phyloP scores from a whole-genome alignment of 2,329 filamentous ascomycete species.

The Pyrenochaeta sp. region DNA sequence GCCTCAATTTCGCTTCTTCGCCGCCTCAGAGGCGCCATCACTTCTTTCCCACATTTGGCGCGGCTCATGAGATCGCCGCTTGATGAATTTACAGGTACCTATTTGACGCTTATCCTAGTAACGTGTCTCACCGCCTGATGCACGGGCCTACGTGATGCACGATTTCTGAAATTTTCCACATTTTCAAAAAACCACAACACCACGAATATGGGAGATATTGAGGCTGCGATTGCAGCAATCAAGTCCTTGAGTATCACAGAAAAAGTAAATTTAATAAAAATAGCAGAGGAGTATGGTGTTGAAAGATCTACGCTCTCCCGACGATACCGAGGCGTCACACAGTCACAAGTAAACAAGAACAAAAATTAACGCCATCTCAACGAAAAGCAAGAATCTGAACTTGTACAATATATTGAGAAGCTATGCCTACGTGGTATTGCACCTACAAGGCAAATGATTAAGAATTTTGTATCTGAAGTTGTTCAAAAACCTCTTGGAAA shows the following conservation, averaged over 20 bases:
- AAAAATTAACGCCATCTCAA: background rate
- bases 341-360: background rate
- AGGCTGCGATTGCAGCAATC: slow-evolving; percentile 10
- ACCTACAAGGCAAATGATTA: background rate
- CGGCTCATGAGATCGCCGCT: too few species aligned
- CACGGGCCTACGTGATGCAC: too few species aligned
- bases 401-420: background rate
- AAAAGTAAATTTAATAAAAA: slow-evolving; percentile 6
- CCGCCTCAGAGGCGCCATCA: too few species aligned
- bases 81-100: too few species aligned
- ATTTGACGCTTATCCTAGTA: too few species aligned
- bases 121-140: too few species aligned
- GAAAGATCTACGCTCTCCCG: slow-evolving; percentile 5
- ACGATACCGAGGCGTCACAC: background rate
- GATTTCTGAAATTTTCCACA: too few species aligned
- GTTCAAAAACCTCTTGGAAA: background rate
- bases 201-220: slow-evolving; percentile 14
- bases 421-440: background rate
- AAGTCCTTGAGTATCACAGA: slow-evolving; percentile 8
- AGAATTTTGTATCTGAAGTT: background rate
- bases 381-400: background rate
- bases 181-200: slow-evolving; percentile 7
- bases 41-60: too few species aligned
- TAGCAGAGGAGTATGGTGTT: slow-evolving; percentile 8
- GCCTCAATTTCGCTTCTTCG: too few species aligned